These are phyloP conservation scores for Colletotrichum gigasporum DNA, from an alignment of 2,329 filamentous ascomycete genomes.

Conservation along the genomic window DNA sequence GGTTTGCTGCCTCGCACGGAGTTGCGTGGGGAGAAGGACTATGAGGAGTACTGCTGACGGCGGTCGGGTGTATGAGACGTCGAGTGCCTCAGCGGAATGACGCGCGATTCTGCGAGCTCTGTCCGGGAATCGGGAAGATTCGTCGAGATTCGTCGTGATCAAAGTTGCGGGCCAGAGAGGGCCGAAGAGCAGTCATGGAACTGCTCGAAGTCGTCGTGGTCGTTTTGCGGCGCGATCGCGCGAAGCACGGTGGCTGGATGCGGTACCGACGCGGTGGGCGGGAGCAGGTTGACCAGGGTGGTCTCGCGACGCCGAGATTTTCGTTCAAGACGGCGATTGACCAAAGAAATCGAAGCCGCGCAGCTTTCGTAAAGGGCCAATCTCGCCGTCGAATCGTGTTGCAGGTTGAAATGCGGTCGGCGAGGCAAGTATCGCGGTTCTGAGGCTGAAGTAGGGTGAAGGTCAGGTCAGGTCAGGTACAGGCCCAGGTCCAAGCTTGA, in stretches of 20 bases:
- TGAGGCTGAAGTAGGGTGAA: slow-evolving; percentile 4
- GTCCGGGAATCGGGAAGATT: too few relatives aligned
- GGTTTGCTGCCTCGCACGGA: too few relatives aligned
- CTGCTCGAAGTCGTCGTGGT: neutral
- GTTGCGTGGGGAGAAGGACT: too few relatives aligned
- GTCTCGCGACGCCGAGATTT: slow-evolving; percentile 14
- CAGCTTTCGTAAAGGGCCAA: neutral
- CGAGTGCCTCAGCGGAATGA: too few relatives aligned
- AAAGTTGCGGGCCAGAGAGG: neutral
- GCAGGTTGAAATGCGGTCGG: neutral
- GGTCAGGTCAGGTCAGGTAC: slow-evolving; percentile 11
- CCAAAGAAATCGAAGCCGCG: too few relatives aligned
- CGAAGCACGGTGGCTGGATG: slow-evolving; percentile 3
- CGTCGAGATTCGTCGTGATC: too few relatives aligned
- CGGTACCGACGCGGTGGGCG: slow-evolving; percentile 22
- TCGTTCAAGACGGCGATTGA: neutral
- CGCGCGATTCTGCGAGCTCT: neutral
- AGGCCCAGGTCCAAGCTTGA: slow-evolving; percentile 15
- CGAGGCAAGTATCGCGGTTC: neutral
- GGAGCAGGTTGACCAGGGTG: slow-evolving; percentile 13
- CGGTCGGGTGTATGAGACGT: too few relatives aligned
- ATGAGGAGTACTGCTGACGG: too few relatives aligned
- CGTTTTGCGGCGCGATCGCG: slow-evolving; percentile 2
- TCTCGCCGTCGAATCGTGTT: neutral
- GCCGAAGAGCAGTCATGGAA: neutral